These are phyloP conservation scores for Ophiorrhiza pumila DNA, from an alignment of 257 asterid species.

Conservation along the genomic window DNA sequence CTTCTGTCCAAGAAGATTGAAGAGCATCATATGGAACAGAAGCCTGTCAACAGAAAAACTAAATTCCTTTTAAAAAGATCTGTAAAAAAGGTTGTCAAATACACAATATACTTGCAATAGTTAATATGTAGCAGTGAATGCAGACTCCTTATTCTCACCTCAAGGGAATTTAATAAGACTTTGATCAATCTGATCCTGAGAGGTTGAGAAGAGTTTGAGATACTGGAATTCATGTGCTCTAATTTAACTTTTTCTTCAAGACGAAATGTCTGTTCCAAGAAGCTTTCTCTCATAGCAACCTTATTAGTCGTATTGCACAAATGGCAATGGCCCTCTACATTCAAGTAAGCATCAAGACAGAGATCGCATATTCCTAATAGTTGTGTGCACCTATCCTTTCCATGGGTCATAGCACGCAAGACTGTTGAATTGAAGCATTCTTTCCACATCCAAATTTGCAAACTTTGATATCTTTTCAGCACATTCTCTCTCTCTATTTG, in stretches of 20 bases:
- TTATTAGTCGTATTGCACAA: conserved; percentile 35
- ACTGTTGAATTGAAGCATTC: conserved; percentile 59
- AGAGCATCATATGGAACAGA: conserved; percentile 76
- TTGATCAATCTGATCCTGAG: conserved; percentile 65
- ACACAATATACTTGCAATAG: background rate
- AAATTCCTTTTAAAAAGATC: too few relatives aligned
- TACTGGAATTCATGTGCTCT: conserved; percentile 20
- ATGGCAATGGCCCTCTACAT: conserved; percentile 43
- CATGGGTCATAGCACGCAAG: conserved; percentile 48
- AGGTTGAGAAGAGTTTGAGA: conserved; percentile 45
- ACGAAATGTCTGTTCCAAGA: conserved; percentile 24
- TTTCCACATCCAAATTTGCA: conserved; percentile 83
- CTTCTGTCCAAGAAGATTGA: conserved; percentile 80
- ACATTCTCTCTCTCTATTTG: conserved; percentile 48
- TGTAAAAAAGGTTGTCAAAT: background rate
- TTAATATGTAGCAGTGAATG: conserved; percentile 9
- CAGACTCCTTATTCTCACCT: conserved; percentile 45
- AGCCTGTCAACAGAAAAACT: conserved; percentile 43
- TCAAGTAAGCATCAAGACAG: conserved; percentile 52
- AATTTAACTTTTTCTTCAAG: conserved; percentile 30
- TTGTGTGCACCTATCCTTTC: conserved; percentile 55
- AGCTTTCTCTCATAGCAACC: conserved; percentile 27
- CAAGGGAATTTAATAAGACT: conserved; percentile 57
- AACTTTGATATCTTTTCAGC: conserved; percentile 59
- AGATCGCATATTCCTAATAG: conserved; percentile 60